Base-by-base conservation (phyloP, 2,329 filamentous ascomycete species). In the Exophiala phaeomuriformis region DNA sequence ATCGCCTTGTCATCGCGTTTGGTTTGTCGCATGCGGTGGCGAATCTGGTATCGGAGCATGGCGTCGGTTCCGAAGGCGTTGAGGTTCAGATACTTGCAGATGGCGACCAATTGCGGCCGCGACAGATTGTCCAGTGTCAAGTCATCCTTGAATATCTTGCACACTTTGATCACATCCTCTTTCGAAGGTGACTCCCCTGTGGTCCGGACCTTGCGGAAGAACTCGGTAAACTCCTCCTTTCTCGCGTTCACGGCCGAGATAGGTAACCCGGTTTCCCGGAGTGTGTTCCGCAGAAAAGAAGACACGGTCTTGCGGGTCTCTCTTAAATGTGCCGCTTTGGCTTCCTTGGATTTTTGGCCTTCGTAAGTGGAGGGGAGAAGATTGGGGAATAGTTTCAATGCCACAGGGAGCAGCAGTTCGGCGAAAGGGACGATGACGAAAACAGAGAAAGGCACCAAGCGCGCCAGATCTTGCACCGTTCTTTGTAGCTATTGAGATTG, bases 101-200 rank as follows among this genome's bases (percentile, higher is more conserved):
- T 98, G 52, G 87, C 95, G 31, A 98, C 91, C 48, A 98, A 77
- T 72, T 98, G 93, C 10, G 93, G 93, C 59, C 93, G 82, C 12
- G 90, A 96, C 61, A 98, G 75, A 73, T 98, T 98, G 81, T 98
- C 93, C 32, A 98, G 79, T 0, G 93, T 98, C 65, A 98, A 69
- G 70, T 98, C 93, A 68, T 98, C 93, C 71, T 93, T 94, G 82
- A 98, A 98, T 61, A 95, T 86, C 78, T 96, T 94, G 83, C 93
- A 97, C 59, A 98, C 91, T 73, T 93, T 95, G 77, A 98, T 95
- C 59, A 98, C 89, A 67, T 98, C 93, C 61, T 90, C 81, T 50
- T 84, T 81, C 3, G 88, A 93, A 1, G 93, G 93, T 43, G 85
- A 79, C 75, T 97, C 91, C 60, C 91, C 93, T 1, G 91, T 96